These are phyloP conservation scores for Monascus ruber DNA, from an alignment of 2,329 filamentous ascomycete genomes.

Conservation along the genomic window DNA sequence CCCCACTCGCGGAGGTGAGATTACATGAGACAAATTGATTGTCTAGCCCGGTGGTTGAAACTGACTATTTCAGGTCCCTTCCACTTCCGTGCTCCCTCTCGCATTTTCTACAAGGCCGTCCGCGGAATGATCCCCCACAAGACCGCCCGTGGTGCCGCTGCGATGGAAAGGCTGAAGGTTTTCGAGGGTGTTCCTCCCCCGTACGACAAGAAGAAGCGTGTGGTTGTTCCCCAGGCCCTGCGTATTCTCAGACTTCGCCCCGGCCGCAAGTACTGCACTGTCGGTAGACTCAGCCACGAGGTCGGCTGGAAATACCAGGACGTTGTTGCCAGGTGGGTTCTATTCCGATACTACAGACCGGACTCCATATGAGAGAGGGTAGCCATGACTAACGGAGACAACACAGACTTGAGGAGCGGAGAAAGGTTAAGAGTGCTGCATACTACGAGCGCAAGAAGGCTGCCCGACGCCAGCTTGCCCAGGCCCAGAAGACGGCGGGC, in stretches of 20 bases:
- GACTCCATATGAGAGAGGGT: neutral
- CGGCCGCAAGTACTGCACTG: slow-evolving; percentile 99
- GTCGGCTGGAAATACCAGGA: slow-evolving; percentile 99
- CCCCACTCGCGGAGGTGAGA: slow-evolving; percentile 91
- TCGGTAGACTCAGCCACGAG: slow-evolving; percentile 94
- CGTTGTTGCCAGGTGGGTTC: slow-evolving; percentile 85
- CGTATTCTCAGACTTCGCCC: slow-evolving; percentile 94
- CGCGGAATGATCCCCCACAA: slow-evolving; percentile 99
- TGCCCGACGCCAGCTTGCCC: slow-evolving; percentile 74
- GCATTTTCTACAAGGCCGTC: slow-evolving; percentile 99
- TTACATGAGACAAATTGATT: slow-evolving; percentile 6
- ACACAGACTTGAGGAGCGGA: slow-evolving; percentile 88
- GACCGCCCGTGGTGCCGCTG: slow-evolving; percentile 92
- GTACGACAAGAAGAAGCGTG: slow-evolving; percentile 99
- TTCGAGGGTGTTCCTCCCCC: slow-evolving; percentile 98
- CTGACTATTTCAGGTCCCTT: slow-evolving; percentile 61
- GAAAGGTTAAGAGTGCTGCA: slow-evolving; percentile 97
- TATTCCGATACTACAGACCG: neutral
- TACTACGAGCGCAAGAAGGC: slow-evolving; percentile 99
- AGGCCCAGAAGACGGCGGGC: slow-evolving; percentile 85
- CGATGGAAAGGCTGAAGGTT: slow-evolving; percentile 97
- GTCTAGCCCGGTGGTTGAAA: slow-evolving; percentile 5
- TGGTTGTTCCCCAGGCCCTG: slow-evolving; percentile 97
- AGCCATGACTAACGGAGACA: slow-evolving; percentile 11
- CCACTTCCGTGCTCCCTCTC: slow-evolving; percentile 98